Conservation (phyloP, 768 basidiomycete genomes). For the Russula abietina region DNA sequence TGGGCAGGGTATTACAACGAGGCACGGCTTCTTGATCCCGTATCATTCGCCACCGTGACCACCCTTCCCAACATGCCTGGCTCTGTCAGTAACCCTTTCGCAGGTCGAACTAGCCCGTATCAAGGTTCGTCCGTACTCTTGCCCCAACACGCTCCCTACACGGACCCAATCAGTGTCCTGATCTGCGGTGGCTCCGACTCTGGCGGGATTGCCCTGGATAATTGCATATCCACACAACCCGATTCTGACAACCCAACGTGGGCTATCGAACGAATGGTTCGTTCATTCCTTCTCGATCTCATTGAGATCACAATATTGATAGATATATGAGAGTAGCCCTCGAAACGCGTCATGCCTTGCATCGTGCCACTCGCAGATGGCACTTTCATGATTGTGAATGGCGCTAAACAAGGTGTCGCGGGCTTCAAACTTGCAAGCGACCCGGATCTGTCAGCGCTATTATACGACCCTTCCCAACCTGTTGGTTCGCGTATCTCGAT, state of each 20-base stretch:
- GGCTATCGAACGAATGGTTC: slow-evolving; percentile 74
- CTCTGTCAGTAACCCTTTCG: slow-evolving; percentile 60
- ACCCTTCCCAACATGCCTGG: slow-evolving; percentile 69
- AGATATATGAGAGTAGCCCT: slow-evolving; percentile 41
- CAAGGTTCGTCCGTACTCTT: slow-evolving; percentile 65
- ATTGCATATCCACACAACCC: slow-evolving; percentile 64
- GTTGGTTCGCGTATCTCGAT: slow-evolving; percentile 59
- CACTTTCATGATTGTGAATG: slow-evolving; percentile 71
- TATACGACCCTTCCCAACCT: slow-evolving; percentile 59
- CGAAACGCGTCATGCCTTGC: slow-evolving; percentile 69
- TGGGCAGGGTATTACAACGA: slow-evolving; percentile 68
- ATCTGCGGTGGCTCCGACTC: slow-evolving; percentile 72
- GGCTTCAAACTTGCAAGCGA: slow-evolving; percentile 65
- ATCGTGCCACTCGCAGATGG: slow-evolving; percentile 67
- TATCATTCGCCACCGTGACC: slow-evolving; percentile 53
- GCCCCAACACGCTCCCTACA: slow-evolving; percentile 68
- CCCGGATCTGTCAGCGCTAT: slow-evolving; percentile 57
- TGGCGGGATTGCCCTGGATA: slow-evolving; percentile 54
- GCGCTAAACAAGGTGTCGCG: slow-evolving; percentile 61
- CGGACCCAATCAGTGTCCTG: slow-evolving; percentile 59
- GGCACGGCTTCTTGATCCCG: slow-evolving; percentile 66
- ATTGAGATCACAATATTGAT: neutral
- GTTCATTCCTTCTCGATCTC: slow-evolving; percentile 24
- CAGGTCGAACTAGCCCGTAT: slow-evolving; percentile 71
- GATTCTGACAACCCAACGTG: slow-evolving; percentile 58